These are phyloP conservation scores for Colletotrichum limetticola DNA, from an alignment of 2,329 filamentous ascomycete species.

Conservation along the genomic window DNA sequence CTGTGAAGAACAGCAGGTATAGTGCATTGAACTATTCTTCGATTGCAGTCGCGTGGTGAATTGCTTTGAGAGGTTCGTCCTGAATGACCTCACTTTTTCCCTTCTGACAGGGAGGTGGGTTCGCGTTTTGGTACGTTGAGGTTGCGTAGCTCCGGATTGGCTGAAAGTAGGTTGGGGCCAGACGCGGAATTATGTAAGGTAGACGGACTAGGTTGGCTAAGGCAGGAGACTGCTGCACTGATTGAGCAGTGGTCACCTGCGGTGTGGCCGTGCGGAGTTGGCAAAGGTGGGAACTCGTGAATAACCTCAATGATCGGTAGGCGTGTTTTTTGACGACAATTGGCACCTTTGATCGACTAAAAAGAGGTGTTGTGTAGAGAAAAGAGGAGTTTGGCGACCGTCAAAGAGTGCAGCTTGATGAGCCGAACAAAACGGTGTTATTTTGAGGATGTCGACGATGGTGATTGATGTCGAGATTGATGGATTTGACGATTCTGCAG, in stretches of 20 bases:
- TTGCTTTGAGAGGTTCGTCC: conserved; percentile 6
- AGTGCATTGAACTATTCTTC: conserved; percentile 7
- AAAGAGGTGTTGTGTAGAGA: conserved; percentile 38
- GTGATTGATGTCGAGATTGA: conserved; percentile 49
- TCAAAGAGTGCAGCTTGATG: conserved; percentile 43
- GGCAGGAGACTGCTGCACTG: conserved; percentile 30
- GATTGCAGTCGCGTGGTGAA: conserved; percentile 1
- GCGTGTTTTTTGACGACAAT: conserved; percentile 32
- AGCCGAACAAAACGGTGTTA: conserved; percentile 47
- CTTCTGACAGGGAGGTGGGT: conserved; percentile 17
- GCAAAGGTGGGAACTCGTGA: conserved; percentile 33
- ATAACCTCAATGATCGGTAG: conserved; percentile 38
- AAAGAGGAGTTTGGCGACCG: conserved; percentile 36
- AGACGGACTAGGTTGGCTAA: conserved; percentile 20
- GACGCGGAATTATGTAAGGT: conserved; percentile 34
- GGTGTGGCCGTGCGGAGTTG: conserved; percentile 36
- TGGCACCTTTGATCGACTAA: conserved; percentile 33
- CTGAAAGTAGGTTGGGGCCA: conserved; percentile 16
- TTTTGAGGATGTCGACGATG: conserved; percentile 47
- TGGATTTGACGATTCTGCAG: conserved; percentile 47
- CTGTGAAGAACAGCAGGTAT: background rate
- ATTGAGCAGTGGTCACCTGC: conserved; percentile 32
- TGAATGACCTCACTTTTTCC: conserved; percentile 37
- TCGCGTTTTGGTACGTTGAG: conserved; percentile 25
- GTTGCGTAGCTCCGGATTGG: conserved; percentile 27